phyloP scores from a whole-genome alignment of 768 basidiomycete genomes.

The Naganishia kalamii region DNA sequence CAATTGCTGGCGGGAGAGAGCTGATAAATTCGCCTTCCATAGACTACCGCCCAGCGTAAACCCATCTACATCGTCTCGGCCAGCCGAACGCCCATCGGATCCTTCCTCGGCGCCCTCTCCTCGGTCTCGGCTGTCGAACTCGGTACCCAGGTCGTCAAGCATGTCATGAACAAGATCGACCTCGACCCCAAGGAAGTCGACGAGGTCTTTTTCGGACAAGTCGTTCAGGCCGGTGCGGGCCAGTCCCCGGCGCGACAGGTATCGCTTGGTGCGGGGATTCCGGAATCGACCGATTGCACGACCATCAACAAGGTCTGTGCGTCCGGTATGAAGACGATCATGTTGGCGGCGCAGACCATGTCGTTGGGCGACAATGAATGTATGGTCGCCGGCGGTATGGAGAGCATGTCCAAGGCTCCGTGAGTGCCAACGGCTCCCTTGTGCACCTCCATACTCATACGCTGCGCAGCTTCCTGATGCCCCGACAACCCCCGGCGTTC shows the following conservation, averaged over 20 bases:
- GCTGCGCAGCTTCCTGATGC: slow-evolving; percentile 47
- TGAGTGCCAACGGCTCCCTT: slow-evolving; percentile 72
- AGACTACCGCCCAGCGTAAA: slow-evolving; percentile 18
- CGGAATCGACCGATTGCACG: slow-evolving; percentile 81
- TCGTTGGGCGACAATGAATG: slow-evolving; percentile 75
- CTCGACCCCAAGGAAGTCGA: slow-evolving; percentile 78
- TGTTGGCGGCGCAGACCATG: slow-evolving; percentile 85
- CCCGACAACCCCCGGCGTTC: slow-evolving; percentile 53
- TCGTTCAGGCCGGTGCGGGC: slow-evolving; percentile 93
- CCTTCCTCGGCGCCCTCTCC: slow-evolving; percentile 83
- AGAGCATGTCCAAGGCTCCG: slow-evolving; percentile 99
- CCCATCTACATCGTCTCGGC: slow-evolving; percentile 69
- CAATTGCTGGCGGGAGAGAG: no score
- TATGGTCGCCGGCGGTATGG: slow-evolving; percentile 94
- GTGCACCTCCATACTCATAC: slow-evolving; percentile 34
- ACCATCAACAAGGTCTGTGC: slow-evolving; percentile 99
- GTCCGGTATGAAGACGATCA: slow-evolving; percentile 91
- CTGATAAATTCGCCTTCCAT: neutral
- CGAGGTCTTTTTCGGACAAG: slow-evolving; percentile 95
- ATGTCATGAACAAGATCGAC: slow-evolving; percentile 72
- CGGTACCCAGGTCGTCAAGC: slow-evolving; percentile 79
- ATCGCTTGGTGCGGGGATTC: slow-evolving; percentile 79
- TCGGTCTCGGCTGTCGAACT: slow-evolving; percentile 83
- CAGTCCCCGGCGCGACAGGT: slow-evolving; percentile 98
- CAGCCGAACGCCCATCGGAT: slow-evolving; percentile 87